These are phyloP conservation scores for Erythrophleum ivorense DNA, from an alignment of 331 rosid species.

Conservation along the genomic window DNA sequence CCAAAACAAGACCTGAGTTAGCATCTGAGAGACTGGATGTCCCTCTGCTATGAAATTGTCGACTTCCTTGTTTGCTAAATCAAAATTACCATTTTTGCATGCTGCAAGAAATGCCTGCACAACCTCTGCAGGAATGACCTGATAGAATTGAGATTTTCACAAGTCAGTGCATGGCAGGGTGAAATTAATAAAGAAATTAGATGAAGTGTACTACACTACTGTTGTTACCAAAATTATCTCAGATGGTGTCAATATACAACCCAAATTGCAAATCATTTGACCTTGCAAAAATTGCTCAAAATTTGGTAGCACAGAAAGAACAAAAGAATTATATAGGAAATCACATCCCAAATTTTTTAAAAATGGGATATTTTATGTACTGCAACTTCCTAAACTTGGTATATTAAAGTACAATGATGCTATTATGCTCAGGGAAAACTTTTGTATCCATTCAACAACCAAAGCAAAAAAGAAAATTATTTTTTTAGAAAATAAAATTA, in stretches of 20 bases:
- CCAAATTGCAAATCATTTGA: slow-evolving; percentile 23
- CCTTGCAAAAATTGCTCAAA: background rate
- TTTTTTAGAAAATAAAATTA: background rate
- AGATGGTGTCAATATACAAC: background rate
- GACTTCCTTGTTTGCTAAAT: slow-evolving; percentile 84
- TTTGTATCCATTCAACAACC: background rate
- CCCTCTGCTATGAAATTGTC: slow-evolving; percentile 86
- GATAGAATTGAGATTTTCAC: slow-evolving; percentile 37
- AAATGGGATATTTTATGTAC: background rate
- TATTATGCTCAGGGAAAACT: background rate
- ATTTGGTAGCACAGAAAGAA: slow-evolving; percentile 3
- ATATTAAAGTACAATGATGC: background rate
- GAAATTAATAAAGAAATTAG: background rate
- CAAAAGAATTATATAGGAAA: background rate
- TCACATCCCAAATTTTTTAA: slow-evolving; percentile 1
- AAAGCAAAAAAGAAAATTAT: background rate
- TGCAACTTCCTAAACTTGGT: slow-evolving; percentile 9
- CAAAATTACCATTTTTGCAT: slow-evolving; percentile 83
- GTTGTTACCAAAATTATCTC: background rate
- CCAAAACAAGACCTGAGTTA: slow-evolving; percentile 63
- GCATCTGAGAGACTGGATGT: slow-evolving; percentile 87
- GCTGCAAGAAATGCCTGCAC: slow-evolving; percentile 64
- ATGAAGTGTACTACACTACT: background rate
- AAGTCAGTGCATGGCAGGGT: slow-evolving; percentile 28
- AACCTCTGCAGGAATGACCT: slow-evolving; percentile 73